phyloP scores from a whole-genome alignment of 768 basidiomycete species.

The Amanita phalloides region DNA sequence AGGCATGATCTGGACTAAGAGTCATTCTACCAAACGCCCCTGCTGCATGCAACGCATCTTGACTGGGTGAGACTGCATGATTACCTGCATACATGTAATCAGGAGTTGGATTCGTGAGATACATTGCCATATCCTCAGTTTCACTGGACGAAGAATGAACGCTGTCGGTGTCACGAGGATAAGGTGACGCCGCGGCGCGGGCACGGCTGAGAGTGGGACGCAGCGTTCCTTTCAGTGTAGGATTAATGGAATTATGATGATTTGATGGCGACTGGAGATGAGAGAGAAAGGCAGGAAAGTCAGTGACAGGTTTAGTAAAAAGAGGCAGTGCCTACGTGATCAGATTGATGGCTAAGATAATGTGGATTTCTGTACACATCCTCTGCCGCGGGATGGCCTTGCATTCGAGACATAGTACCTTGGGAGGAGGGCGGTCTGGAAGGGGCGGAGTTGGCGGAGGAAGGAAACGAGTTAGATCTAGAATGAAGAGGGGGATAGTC shows the following conservation, averaged over 20 bases:
- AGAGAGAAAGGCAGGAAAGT: slow-evolving; percentile 6
- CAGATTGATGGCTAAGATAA: slow-evolving; percentile 37
- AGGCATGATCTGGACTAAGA: slow-evolving; percentile 62
- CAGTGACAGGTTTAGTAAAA: slow-evolving; percentile 4
- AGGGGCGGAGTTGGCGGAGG: slow-evolving; percentile 58
- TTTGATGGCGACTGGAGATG: slow-evolving; percentile 60
- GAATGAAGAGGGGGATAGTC: slow-evolving; percentile 70
- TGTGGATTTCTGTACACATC: slow-evolving; percentile 65
- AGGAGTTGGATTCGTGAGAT: slow-evolving; percentile 39
- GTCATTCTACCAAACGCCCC: slow-evolving; percentile 72
- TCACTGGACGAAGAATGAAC: slow-evolving; percentile 84
- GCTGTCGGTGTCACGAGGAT: slow-evolving; percentile 77
- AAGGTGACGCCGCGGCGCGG: slow-evolving; percentile 73
- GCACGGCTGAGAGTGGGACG: slow-evolving; percentile 72
- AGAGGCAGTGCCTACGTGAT: slow-evolving; percentile 27
- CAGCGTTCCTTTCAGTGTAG: slow-evolving; percentile 67
- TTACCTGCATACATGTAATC: slow-evolving; percentile 61
- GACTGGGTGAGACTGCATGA: slow-evolving; percentile 35
- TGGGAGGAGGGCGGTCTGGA: slow-evolving; percentile 76
- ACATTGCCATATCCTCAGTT: slow-evolving; percentile 82
- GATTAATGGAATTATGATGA: slow-evolving; percentile 62
- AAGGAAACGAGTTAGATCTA: slow-evolving; percentile 70
- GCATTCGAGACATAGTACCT: slow-evolving; percentile 45
- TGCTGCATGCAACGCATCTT: slow-evolving; percentile 52
- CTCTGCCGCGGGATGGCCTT: slow-evolving; percentile 38